These are phyloP conservation scores for Fusarium tupiense DNA, from an alignment of 2,329 filamentous ascomycete genomes.

Conservation along the genomic window DNA sequence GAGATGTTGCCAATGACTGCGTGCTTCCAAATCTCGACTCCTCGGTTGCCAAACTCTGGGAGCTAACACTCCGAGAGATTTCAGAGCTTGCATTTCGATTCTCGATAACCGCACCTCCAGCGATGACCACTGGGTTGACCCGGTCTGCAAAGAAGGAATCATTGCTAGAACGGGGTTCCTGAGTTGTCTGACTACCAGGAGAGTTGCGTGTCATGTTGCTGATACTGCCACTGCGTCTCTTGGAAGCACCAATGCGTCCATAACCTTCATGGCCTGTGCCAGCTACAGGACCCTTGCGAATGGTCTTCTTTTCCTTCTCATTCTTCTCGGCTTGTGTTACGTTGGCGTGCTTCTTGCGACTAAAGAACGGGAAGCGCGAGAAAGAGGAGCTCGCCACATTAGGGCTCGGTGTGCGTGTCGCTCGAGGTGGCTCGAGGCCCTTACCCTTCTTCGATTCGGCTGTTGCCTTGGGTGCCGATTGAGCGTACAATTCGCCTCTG, in stretches of 20 bases:
- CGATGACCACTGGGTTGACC: constrained; percentile 73
- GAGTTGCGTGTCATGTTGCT: constrained; percentile 59
- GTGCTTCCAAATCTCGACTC: constrained; percentile 52
- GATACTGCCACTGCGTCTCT: constrained; percentile 71
- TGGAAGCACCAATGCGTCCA: constrained; percentile 68
- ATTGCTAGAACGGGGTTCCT: constrained; percentile 60
- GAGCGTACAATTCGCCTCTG: constrained; percentile 30
- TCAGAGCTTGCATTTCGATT: constrained; percentile 66
- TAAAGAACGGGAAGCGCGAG: constrained; percentile 81
- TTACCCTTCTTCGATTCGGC: constrained; percentile 34
- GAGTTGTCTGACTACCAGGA: constrained; percentile 57
- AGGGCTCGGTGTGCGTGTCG: constrained; percentile 62
- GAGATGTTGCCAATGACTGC: constrained; percentile 53
- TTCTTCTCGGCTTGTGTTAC: constrained; percentile 61
- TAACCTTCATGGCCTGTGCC: constrained; percentile 96
- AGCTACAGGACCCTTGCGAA: constrained; percentile 82
- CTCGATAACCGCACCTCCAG: constrained; percentile 69
- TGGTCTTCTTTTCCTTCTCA: constrained; percentile 50
- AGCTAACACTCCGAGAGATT: constrained; percentile 60
- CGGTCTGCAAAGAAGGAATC: constrained; percentile 70
- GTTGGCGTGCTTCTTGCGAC: constrained; percentile 72
- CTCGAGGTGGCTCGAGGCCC: constrained; percentile 30
- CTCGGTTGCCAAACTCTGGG: constrained; percentile 55
- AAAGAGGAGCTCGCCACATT: constrained; percentile 65
- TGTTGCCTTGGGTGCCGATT: constrained; percentile 7